phyloP scores from a whole-genome alignment of 768 basidiomycete genomes.

The Collybia nuda region DNA sequence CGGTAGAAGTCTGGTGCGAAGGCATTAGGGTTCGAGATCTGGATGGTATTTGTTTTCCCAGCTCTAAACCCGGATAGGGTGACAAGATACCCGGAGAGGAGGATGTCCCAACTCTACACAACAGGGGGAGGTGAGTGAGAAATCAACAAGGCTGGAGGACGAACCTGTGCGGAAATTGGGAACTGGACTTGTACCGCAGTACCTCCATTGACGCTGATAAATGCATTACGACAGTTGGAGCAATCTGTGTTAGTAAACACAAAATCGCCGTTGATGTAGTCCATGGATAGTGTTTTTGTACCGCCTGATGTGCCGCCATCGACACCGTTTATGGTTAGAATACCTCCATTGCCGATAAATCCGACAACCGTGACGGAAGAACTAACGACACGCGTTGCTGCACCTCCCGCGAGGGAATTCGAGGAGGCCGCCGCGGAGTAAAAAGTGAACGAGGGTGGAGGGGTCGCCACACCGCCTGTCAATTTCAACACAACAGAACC shows the following conservation, averaged over 20 bases:
- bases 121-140: not conserved
- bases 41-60: conserved; percentile 43
- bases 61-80: conserved; percentile 41
- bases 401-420: conserved; percentile 36
- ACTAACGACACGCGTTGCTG: conserved; percentile 33
- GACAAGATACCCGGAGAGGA: conserved; percentile 38
- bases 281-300: conserved; percentile 40
- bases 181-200: conserved; percentile 41
- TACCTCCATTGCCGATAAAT: conserved; percentile 41
- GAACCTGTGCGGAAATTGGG: conserved; percentile 48
- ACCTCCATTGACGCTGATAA: conserved; percentile 46
- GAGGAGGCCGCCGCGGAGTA: conserved; percentile 32
- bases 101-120: conserved; percentile 44
- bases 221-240: conserved; percentile 48
- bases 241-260: conserved; percentile 42
- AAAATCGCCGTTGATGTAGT: conserved; percentile 49
- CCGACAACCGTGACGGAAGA: conserved; percentile 37
- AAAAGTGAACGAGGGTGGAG: conserved; percentile 30
- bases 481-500: conserved; percentile 38
- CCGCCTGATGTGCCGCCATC: conserved; percentile 41
- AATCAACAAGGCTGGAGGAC: conserved; percentile 6
- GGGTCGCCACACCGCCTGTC: conserved; percentile 20
- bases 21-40: conserved; percentile 41
- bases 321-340: conserved; percentile 38
- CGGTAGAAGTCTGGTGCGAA: conserved; percentile 43